These are phyloP conservation scores for Trichoderma koningii DNA, from an alignment of 2,329 filamentous ascomycete genomes.

Conservation along the genomic window DNA sequence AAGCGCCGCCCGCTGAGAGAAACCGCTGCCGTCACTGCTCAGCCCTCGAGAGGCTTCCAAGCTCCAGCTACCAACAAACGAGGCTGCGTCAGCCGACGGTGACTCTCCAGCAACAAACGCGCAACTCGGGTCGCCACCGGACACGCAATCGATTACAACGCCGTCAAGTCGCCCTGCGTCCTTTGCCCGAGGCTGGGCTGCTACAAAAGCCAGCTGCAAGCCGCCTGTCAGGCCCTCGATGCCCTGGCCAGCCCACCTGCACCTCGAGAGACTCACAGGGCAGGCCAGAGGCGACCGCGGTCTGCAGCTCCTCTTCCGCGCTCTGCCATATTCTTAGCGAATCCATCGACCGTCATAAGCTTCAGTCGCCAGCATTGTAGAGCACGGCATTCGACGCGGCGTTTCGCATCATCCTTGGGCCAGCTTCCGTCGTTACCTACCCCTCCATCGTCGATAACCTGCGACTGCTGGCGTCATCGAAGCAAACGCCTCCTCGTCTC, in stretches of 20 bases:
- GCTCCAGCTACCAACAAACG: not conserved
- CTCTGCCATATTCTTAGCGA: not conserved
- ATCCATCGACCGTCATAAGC: not conserved
- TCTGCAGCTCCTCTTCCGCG: not conserved
- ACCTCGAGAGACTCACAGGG: not conserved
- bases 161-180: not conserved
- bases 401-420: not conserved
- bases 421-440: constrained; percentile 13
- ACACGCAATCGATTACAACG: constrained; percentile 25
- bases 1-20: not conserved
- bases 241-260: constrained; percentile 5
- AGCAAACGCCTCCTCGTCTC: not conserved
- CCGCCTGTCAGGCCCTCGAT: constrained; percentile 8
- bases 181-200: constrained; percentile 7
- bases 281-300: not conserved
- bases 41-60: not conserved
- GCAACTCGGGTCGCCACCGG: constrained; percentile 19
- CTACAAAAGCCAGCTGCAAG: constrained; percentile 15
- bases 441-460: constrained; percentile 14
- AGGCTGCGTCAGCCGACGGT: constrained; percentile 24
- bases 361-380: not conserved
- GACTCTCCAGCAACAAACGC: constrained; percentile 10
- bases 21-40: constrained; percentile 4
- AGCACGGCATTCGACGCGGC: not conserved
- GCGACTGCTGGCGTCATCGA: not conserved